Evolutionary conservation across 495 filamentous ascomycete species (phyloP), one percentile per base, ranked within the genome.

Genomic region (Talaromyces borbonicus): DNA sequence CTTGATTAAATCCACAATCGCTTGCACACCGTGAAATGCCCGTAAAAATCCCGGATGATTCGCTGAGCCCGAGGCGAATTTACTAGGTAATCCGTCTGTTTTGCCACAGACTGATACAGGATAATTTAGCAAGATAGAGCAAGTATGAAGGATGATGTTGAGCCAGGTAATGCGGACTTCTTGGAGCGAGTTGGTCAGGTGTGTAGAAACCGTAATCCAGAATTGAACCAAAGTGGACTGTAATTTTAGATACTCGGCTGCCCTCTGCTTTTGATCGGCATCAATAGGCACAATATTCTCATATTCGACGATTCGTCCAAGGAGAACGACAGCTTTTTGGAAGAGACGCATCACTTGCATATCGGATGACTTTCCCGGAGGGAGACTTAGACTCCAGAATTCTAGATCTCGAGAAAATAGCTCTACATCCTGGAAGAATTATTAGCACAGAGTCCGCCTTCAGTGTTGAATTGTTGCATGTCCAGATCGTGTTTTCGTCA

Each of bases 71-170:
- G 12, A 11, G 5, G 23, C 37, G 12, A 40, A 40, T 22, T 40
- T 40, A 20, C 23, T 40, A 22, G 23, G 23, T 22, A 40, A 8
- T 11, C 37, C 37, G 8, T 25, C 37, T 8, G 37, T 22, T 18
- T 40, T 40, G 4, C 37, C 37, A 15, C 37, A 40, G 15, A 40
- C 37, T 22, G 37, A 40, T 20, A 25, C 23, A 11, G 37, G 37
- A 40, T 40, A 40, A 18, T 40, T 25, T 18, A 40, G 37, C 3
- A 40, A 15, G 37, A 40, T 40, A 16, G 37, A 40, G 37, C 37
- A 40, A 15, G 37, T 40, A 15, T 40, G 37, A 3, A 40, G 37
- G 23, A 40, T 40, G 12, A 40, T 40, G 23, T 22, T 40, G 4
- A 40, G 37, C 37, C 37, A 40, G 37, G n/a, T 5, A 20, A 25